These are phyloP conservation scores for Sanghuangporus weigelae DNA, from an alignment of 1,284 basidiomycete genomes.

Conservation along the genomic window DNA sequence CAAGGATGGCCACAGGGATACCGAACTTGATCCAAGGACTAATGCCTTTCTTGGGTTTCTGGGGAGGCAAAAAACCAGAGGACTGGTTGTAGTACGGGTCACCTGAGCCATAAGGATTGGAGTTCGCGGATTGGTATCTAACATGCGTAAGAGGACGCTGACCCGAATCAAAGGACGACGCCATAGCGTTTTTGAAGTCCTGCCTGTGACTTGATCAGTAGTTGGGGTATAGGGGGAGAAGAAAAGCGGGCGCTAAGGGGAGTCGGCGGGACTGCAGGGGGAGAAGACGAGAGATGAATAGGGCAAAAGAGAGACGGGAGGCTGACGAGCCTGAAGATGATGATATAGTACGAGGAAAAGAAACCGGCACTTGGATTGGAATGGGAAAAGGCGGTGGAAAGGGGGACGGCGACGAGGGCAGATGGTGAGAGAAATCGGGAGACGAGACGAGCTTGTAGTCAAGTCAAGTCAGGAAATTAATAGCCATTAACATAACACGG, in stretches of 20 bases:
- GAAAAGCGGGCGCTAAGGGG: background rate
- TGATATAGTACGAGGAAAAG: background rate
- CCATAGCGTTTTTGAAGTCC: slow-evolving; percentile 8
- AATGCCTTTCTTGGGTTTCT: slow-evolving; percentile 28
- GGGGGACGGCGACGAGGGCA: background rate
- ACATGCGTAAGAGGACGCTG: slow-evolving; percentile 21
- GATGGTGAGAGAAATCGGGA: background rate
- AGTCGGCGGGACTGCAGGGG: background rate
- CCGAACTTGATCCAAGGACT: slow-evolving; percentile 65
- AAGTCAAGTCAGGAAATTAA: background rate
- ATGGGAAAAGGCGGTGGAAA: background rate
- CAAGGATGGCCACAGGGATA: slow-evolving; percentile 54
- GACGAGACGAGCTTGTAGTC: background rate
- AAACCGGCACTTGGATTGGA: background rate
- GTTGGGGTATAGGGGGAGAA: background rate
- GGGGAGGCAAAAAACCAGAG: slow-evolving; percentile 16
- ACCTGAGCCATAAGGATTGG: slow-evolving; percentile 20
- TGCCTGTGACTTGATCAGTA: slow-evolving; percentile 1
- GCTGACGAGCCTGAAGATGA: slow-evolving; percentile 8
- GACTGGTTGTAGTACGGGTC: slow-evolving; percentile 21
- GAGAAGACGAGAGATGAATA: background rate
- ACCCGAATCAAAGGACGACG: slow-evolving; percentile 18
- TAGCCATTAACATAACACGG: too few species aligned
- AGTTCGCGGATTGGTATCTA: slow-evolving; percentile 20
- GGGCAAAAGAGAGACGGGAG: slow-evolving; percentile 6